Evolutionary conservation across 2,329 filamentous ascomycete species (phyloP).

Genomic region (Phaeoacremonium minimum): DNA sequence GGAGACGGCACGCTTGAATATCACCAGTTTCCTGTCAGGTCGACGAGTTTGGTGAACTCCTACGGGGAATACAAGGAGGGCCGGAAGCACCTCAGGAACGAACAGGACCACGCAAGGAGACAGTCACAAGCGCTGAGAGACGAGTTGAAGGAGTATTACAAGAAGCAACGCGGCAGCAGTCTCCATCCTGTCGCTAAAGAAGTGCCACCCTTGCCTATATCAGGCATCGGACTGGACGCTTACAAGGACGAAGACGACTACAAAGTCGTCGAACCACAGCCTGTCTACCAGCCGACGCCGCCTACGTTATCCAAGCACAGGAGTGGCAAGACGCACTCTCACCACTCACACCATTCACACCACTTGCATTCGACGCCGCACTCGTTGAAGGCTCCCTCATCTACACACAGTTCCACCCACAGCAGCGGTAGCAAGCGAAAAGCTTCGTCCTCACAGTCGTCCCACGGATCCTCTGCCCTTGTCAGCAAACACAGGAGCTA

Average conservation of each 20-base stretch:
- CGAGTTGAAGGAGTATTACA: slow-evolving; percentile 3
- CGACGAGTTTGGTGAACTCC: slow-evolving; percentile 9
- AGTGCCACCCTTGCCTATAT: not conserved
- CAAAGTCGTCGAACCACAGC: not conserved
- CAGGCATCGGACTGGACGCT: not conserved
- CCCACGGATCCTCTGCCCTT: not conserved
- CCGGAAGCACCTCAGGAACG: slow-evolving; percentile 5
- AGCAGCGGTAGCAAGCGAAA: slow-evolving; percentile 4
- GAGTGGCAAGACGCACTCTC: no score
- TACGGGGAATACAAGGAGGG: slow-evolving; percentile 6
- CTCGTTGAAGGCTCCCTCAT: no score
- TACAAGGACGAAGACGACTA: not conserved
- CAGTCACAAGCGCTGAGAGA: slow-evolving; percentile 6
- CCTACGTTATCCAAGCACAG: no score
- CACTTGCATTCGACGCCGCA: no score
- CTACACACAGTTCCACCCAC: not conserved
- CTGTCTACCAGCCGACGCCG: slow-evolving; percentile 2
- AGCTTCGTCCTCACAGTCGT: slow-evolving; percentile 1
- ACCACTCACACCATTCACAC: no score
- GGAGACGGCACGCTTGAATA: slow-evolving; percentile 12
- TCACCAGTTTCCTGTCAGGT: slow-evolving; percentile 14
- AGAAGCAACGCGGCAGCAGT: not conserved
- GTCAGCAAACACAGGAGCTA: slow-evolving; percentile 2
- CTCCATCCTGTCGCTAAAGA: not conserved
- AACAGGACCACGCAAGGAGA: slow-evolving; percentile 7